Evolutionary conservation across 2,329 filamentous ascomycete genomes (phyloP).

Genomic region (Diaporthe ilicicola): DNA sequence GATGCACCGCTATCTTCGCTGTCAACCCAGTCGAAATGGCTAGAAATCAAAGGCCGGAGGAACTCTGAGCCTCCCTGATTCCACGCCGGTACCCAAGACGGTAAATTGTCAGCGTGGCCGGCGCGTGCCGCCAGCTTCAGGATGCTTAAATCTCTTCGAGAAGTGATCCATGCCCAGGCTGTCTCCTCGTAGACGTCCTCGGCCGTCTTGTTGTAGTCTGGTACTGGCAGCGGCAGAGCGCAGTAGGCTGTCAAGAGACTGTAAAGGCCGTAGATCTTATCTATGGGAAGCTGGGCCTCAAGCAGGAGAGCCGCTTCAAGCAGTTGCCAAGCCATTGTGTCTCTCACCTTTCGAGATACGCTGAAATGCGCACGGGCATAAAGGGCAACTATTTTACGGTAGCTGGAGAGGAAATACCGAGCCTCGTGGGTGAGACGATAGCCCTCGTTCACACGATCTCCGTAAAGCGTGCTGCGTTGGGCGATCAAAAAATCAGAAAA

Average conservation of each 20-base stretch:
- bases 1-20: too few species aligned
- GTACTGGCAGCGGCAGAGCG: neutral
- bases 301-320: neutral
- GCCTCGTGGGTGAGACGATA: neutral
- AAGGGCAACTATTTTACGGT: too few species aligned
- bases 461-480: too few species aligned
- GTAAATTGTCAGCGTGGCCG: neutral
- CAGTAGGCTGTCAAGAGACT: neutral
- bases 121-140: neutral
- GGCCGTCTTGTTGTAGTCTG: neutral
- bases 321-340: neutral
- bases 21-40: neutral
- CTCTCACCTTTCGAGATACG: too few species aligned
- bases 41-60: neutral
- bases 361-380: too few species aligned
- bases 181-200: neutral
- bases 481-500: neutral
- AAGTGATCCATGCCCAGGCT: neutral
- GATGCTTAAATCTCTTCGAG: neutral
- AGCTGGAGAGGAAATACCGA: neutral
- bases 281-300: neutral
- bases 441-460: neutral
- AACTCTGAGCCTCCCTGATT: neutral
- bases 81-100: conserved; percentile 17
- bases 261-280: neutral